Evolutionary conservation across 2,329 filamentous ascomycete genomes (phyloP).

Genomic region (Botryotinia convoluta): DNA sequence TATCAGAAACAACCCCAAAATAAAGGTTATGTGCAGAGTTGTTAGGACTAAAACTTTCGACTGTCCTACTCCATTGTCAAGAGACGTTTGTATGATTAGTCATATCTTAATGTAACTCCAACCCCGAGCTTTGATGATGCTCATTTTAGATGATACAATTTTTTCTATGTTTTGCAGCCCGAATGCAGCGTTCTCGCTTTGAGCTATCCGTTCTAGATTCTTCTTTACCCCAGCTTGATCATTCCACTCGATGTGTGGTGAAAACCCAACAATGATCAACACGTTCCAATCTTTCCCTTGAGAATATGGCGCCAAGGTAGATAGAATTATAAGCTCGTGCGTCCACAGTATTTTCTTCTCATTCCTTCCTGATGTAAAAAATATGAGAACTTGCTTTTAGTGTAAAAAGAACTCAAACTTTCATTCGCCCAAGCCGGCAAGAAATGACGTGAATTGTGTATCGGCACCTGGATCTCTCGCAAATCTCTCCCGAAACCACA

Average conservation of each 20-base stretch:
- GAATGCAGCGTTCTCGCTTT: not conserved
- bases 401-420: not conserved
- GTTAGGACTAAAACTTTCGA: too few relatives aligned
- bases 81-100: not conserved
- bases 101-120: not conserved
- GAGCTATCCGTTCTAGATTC: not conserved
- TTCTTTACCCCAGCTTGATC: not conserved
- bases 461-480: not conserved
- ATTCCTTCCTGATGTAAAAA: not conserved
- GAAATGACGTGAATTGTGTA: not conserved
- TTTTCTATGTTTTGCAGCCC: not conserved
- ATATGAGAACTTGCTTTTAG: not conserved
- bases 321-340: not conserved
- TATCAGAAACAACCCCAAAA: too few relatives aligned
- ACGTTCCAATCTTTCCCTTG: not conserved
- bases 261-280: not conserved
- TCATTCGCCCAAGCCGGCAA: conserved; percentile 1
- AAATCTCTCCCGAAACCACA: conserved; percentile 3
- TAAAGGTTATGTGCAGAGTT: too few relatives aligned
- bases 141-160: not conserved
- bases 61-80: too few relatives aligned
- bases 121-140: not conserved
- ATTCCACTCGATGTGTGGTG: not conserved
- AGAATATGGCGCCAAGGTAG: not conserved
- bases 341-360: not conserved